These are phyloP conservation scores for Paramarasmius palmivorus DNA, from an alignment of 1,284 basidiomycete genomes.

Conservation along the genomic window DNA sequence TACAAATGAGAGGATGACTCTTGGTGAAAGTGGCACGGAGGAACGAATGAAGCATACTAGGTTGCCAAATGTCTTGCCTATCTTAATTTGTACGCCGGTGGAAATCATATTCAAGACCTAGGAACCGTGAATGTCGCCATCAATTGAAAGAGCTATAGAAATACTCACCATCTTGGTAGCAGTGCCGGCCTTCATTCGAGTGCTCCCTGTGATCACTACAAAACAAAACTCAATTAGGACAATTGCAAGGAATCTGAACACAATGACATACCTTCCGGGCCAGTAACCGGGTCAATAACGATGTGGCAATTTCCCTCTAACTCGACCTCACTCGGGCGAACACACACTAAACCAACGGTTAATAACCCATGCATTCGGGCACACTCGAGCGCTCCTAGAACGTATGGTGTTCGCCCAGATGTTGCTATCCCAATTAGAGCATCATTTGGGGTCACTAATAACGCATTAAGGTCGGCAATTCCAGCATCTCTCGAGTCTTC, in stretches of 20 bases:
- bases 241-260: too few relatives aligned
- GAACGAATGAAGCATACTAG: conserved; percentile 19
- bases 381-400: conserved; percentile 28
- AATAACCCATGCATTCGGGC: conserved; percentile 22
- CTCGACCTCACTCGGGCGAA: conserved; percentile 23
- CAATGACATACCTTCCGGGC: conserved; percentile 29
- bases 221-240: too few relatives aligned
- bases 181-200: conserved; percentile 32
- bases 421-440: conserved; percentile 30
- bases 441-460: conserved; percentile 24
- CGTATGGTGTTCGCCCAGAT: conserved; percentile 34
- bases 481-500: conserved; percentile 20
- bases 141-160: not conserved
- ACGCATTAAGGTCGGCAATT: conserved; percentile 22
- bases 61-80: conserved; percentile 34
- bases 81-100: conserved; percentile 30
- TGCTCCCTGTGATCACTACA: conserved; percentile 31
- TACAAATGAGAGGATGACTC: not conserved
- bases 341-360: conserved; percentile 29
- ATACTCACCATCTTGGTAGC: conserved; percentile 33
- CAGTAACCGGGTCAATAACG: conserved; percentile 28
- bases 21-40: not conserved
- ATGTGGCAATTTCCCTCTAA: conserved; percentile 24
- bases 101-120: conserved; percentile 36
- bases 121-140: not conserved